Conservation (phyloP, 2,329 filamentous ascomycete genomes). For the Fusarium algeriense region DNA sequence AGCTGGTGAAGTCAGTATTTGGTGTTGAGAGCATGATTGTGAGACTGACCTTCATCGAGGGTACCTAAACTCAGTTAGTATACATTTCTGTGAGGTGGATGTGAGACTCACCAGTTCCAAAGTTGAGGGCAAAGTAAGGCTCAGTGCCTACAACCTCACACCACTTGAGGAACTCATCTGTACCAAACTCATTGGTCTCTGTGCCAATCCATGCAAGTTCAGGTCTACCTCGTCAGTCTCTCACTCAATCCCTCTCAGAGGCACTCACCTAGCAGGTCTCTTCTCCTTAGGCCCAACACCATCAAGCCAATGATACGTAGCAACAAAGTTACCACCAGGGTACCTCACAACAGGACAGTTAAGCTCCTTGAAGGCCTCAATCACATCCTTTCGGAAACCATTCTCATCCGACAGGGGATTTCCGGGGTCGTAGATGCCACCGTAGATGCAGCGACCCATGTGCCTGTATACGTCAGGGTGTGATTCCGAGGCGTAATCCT, state of each 20-base stretch:
- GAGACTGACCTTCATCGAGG: constrained; percentile 51
- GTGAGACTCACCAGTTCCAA: constrained; percentile 83
- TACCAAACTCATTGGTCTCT: constrained; percentile 84
- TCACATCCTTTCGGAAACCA: constrained; percentile 84
- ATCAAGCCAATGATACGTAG: constrained; percentile 88
- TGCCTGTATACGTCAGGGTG: constrained; percentile 65
- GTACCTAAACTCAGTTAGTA: constrained; percentile 50
- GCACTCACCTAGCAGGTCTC: constrained; percentile 63
- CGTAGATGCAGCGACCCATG: constrained; percentile 91
- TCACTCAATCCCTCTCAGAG: too few species aligned
- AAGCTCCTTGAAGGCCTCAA: constrained; percentile 78
- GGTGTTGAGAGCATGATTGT: accelerated
- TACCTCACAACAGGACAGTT: constrained; percentile 83
- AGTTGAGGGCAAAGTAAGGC: constrained; percentile 84
- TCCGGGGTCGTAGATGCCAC: constrained; percentile 83
- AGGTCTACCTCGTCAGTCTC: constrained; percentile 53
- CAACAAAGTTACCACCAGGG: constrained; percentile 86
- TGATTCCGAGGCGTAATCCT: neutral
- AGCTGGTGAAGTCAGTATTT: constrained; percentile 46
- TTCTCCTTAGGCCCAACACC: constrained; percentile 80
- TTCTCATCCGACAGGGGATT: constrained; percentile 79
- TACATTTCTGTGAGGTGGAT: neutral
- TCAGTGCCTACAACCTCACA: constrained; percentile 79
- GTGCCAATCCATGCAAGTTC: constrained; percentile 84
- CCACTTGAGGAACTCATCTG: constrained; percentile 89